These are phyloP conservation scores for Venustampulla echinocandica DNA, from an alignment of 495 filamentous ascomycete genomes.

Conservation along the genomic window DNA sequence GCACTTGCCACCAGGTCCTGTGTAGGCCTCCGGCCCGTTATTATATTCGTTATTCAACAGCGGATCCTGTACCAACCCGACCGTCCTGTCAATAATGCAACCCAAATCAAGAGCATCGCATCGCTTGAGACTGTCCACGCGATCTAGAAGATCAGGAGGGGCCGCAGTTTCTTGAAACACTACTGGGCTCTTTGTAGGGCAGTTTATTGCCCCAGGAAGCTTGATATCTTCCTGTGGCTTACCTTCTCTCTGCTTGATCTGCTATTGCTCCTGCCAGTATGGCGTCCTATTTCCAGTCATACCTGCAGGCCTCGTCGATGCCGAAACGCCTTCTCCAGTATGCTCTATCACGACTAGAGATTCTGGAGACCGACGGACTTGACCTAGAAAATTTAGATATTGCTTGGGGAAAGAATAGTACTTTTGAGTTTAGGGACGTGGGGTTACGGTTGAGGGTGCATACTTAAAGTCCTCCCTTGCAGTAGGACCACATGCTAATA, in stretches of 20 bases:
- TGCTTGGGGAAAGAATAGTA: slow-evolving; percentile 63
- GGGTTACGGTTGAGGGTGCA: slow-evolving; percentile 64
- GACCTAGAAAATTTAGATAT: slow-evolving; percentile 75
- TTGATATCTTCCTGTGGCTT: not conserved
- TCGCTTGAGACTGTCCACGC: slow-evolving; percentile 15
- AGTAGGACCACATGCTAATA: slow-evolving; percentile 5
- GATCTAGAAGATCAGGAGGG: slow-evolving; percentile 13
- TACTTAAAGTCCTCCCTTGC: slow-evolving; percentile 6
- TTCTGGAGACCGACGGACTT: slow-evolving; percentile 72
- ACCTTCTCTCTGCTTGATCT: not conserved
- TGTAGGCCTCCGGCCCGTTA: not conserved
- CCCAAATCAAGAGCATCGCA: not conserved
- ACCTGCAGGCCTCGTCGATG: slow-evolving; percentile 67
- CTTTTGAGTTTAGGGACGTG: slow-evolving; percentile 74
- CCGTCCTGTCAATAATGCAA: slow-evolving; percentile 12
- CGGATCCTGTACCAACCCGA: not conserved
- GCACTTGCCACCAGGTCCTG: too few relatives aligned
- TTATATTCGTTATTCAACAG: not conserved
- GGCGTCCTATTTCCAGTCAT: slow-evolving; percentile 55
- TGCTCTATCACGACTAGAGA: slow-evolving; percentile 65
- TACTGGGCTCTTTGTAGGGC: not conserved
- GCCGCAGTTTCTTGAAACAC: slow-evolving; percentile 6
- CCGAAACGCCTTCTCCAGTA: slow-evolving; percentile 78
- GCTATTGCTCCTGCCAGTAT: slow-evolving; percentile 25
- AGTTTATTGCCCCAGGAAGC: not conserved